These are phyloP conservation scores for Solanum chiquidenum DNA, from an alignment of 257 asterid genomes.

Conservation along the genomic window DNA sequence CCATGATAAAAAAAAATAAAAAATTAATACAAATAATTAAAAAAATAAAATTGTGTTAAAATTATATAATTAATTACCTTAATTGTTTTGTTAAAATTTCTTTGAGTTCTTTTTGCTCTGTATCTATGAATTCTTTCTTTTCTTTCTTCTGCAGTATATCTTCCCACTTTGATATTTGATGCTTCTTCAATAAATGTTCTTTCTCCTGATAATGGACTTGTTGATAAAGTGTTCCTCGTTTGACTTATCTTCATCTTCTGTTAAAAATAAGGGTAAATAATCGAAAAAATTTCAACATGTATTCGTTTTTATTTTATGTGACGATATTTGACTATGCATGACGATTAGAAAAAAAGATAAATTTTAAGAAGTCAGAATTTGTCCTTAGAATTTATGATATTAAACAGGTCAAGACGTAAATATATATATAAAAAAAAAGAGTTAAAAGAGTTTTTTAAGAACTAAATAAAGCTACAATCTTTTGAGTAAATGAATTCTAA, in stretches of 20 bases:
- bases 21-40: not conserved
- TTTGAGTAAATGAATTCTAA: not conserved
- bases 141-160: constrained; percentile 66
- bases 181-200: constrained; percentile 53
- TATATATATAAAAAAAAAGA: no score
- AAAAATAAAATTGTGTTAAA: not conserved
- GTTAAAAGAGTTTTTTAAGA: not conserved
- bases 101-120: constrained; percentile 70
- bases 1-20: not conserved
- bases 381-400: not conserved
- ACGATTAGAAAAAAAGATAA: not conserved
- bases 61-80: constrained; percentile 40
- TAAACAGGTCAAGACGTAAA: not conserved
- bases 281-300: not conserved
- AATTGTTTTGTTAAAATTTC: constrained; percentile 82
- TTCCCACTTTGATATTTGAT: constrained; percentile 48
- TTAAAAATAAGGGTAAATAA: not conserved
- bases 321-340: accelerated
- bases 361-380: not conserved
- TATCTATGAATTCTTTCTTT: constrained; percentile 70
- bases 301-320: not conserved
- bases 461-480: accelerated
- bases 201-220: constrained; percentile 54
- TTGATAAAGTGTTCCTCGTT: constrained; percentile 24
- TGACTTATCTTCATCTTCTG: constrained; percentile 37